Base-by-base conservation (phyloP, 257 asterid species). In the Echium plantagineum region DNA sequence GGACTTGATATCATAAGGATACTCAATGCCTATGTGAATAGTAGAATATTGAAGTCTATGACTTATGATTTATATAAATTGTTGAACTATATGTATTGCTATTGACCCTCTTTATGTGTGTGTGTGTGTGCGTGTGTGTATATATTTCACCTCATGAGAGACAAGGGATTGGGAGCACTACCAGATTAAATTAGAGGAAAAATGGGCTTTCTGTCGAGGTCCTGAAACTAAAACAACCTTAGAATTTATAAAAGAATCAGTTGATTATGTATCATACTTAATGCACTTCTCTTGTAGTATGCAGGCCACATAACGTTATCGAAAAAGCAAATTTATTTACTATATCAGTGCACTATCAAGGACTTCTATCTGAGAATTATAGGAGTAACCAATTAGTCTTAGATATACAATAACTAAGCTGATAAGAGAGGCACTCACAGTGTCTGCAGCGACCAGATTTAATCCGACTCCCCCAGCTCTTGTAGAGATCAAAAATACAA, bases 401-500 rank as follows among this genome's bases (percentile, higher is more conserved):
- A 35, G 16, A 42, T 42, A 42, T 42, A 42, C n/a, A n/a, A n/a
- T n/a, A n/a, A n/a, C n/a, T n/a, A n/a, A n/a, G n/a, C n/a, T n/a
- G n/a, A n/a, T n/a, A n/a, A n/a, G n/a, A 42, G 13, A 19, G 56
- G 48, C 46, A 75, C 83, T 78, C 69, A 91, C 98, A 2, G 98
- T 85, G 79, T 91, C 98, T 82, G 98, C 98, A 73, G 95, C 95
- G 77, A 87, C 93, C 69, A 91, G 94, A 79, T 91, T 91, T 77
- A 91, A 76, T 18, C 98, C 96, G 61, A 87, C 96, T 68, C 98
- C 98, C 52, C 98, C 98, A 66, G 98, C 98, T 79, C 98, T 78
- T 19, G 98, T 91, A 67, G 98, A 91, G 67, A 91, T 91, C 82
- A 91, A 70, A 63, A 91, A 87, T 67, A 91, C 76, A 76, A 87